These are phyloP conservation scores for Beauveria pseudobassiana DNA, from an alignment of 2,329 filamentous ascomycete species.

Conservation along the genomic window DNA sequence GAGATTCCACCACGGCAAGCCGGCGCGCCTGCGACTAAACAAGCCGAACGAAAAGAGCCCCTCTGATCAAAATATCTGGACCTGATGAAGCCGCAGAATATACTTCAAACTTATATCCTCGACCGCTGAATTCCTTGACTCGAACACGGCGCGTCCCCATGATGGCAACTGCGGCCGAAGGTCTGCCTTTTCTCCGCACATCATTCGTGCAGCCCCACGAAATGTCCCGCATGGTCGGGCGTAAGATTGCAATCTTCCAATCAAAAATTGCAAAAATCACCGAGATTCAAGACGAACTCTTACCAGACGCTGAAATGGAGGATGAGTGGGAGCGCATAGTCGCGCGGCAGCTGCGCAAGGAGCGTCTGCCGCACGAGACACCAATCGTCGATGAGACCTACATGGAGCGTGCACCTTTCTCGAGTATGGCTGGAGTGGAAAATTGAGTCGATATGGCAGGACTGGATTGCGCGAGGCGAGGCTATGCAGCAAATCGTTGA, in stretches of 20 bases:
- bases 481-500: slow-evolving; percentile 34
- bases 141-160: slow-evolving; percentile 49
- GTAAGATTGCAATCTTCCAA: slow-evolving; percentile 40
- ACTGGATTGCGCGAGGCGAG: slow-evolving; percentile 33
- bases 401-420: slow-evolving; percentile 22
- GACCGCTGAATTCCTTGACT: slow-evolving; percentile 18
- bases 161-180: slow-evolving; percentile 43
- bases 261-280: slow-evolving; percentile 30
- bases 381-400: slow-evolving; percentile 20
- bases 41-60: slow-evolving; percentile 20
- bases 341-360: slow-evolving; percentile 17
- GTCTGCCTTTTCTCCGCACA: slow-evolving; percentile 58
- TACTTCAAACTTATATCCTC: slow-evolving; percentile 1
- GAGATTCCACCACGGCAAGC: slow-evolving; percentile 4
- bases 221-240: slow-evolving; percentile 51
- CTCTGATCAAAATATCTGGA: slow-evolving; percentile 27
- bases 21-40: neutral
- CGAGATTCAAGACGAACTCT: slow-evolving; percentile 30
- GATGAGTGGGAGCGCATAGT: slow-evolving; percentile 43
- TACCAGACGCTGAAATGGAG: slow-evolving; percentile 27
- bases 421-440: slow-evolving; percentile 24
- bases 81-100: slow-evolving; percentile 38
- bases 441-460: slow-evolving; percentile 25
- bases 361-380: slow-evolving; percentile 12
- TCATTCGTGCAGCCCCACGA: slow-evolving; percentile 55